Base-by-base conservation (phyloP, 2,329 filamentous ascomycete genomes). In the Penicillium griseofulvum region DNA sequence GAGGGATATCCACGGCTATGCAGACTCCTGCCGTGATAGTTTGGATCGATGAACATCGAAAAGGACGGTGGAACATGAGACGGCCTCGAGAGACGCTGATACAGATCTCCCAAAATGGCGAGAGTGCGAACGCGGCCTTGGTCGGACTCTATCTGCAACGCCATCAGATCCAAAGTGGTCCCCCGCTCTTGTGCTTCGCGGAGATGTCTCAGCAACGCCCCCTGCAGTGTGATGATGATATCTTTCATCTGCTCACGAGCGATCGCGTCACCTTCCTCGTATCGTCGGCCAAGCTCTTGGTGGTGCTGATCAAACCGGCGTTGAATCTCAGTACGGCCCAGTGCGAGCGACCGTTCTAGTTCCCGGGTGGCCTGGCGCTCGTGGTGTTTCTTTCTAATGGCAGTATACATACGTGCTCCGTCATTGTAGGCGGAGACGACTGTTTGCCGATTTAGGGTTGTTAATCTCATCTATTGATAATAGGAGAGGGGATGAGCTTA, bases 171-270 rank as follows among this genome's bases (percentile, higher is more conserved):
- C 6, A 73, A 47, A 4, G 64, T 60, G 10, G 59, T 62, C 44
- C 71, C 67, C 31, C 71, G 67, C 44, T 70, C 61, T 41, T 62
- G 67, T 8, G 70, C 66, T 19, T 58, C 62, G 5, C 68, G 66
- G 10, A 77, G 66, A 22, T 68, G 68, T 19, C 63, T 62, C 29
- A 76, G 62, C 24, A 77, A 52, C 1, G 66, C 66, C 39, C 68
- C 58, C 56, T 76, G 73, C 2, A 76, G 63, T 33, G 64, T 67
- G 49, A 72, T 72, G 31, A 75, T 63, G 38, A 76, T 71, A 55
- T 74, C 71, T 57, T 74, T 74, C 57, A 76, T 64, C 38, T 70
- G 64, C 47, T 76, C 71, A 2, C 71, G 65, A 17, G 74, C 71
- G 39, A 68, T 65, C 36, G 63, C 63, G 56, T 77, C 74, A 8